Evolutionary conservation across 139 green algal genomes (phyloP).

Genomic region (Prasinococcaceae sp.): DNA sequence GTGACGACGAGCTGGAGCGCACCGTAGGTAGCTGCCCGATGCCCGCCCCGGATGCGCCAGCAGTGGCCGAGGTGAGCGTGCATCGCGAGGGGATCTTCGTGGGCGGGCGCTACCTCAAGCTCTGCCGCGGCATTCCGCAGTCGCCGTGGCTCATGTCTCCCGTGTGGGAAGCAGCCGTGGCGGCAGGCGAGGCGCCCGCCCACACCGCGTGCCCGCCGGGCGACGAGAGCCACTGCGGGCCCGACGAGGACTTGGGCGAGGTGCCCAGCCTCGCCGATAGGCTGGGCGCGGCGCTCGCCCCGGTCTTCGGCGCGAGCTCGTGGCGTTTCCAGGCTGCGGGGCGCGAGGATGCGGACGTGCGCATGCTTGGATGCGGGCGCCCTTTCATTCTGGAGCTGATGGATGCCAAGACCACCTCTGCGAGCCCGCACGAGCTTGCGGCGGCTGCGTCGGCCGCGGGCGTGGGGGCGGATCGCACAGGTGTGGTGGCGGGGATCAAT

Average conservation of each 20-base stretch:
- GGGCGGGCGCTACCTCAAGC: conserved; percentile 24
- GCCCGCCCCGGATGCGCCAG: no score
- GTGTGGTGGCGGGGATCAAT: not conserved
- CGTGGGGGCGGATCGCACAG: no score
- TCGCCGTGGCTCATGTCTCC: conserved; percentile 37
- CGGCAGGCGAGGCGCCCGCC: no score
- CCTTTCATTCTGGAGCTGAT: conserved; percentile 63
- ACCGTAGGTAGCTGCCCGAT: no score
- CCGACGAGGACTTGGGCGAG: conserved; percentile 28
- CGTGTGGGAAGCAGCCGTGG: no score
- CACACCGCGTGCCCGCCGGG: no score
- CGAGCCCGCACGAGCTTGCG: not conserved
- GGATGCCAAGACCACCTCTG: conserved; percentile 23
- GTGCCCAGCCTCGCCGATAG: conserved; percentile 31
- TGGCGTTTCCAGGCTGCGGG: conserved; percentile 41
- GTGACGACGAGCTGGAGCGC: no score
- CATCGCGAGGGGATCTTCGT: no score
- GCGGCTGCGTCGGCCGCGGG: no score
- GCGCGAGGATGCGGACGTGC: conserved; percentile 74
- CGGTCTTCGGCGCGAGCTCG: conserved; percentile 16
- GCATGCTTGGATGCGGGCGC: conserved; percentile 65
- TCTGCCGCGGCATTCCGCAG: conserved; percentile 22
- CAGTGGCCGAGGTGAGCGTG: no score
- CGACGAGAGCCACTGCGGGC: no score
- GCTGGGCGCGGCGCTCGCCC: conserved; percentile 24